phyloP scores from a whole-genome alignment of 208 protist species.

The Vickermania ingenoplastis region DNA sequence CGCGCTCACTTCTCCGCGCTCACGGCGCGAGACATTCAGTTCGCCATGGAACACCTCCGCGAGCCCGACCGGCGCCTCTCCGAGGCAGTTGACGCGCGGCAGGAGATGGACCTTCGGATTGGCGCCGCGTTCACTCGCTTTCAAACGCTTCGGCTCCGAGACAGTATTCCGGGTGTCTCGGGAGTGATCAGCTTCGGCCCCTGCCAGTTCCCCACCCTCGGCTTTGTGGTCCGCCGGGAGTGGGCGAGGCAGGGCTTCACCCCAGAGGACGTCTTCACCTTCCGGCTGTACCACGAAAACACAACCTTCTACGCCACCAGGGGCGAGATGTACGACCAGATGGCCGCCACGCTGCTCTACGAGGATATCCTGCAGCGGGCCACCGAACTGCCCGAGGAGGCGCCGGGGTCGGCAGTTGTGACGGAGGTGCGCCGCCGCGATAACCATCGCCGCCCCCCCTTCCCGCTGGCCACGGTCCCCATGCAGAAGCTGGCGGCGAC shows the following conservation, averaged over 20 bases:
- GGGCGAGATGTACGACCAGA: slow-evolving; percentile 63
- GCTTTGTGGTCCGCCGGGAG: slow-evolving; percentile 87
- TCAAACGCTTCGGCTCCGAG: slow-evolving; percentile 76
- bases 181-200: slow-evolving; percentile 89
- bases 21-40: slow-evolving; percentile 73
- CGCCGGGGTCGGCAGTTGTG: slow-evolving; percentile 25
- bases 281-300: slow-evolving; percentile 41
- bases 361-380: slow-evolving; percentile 42
- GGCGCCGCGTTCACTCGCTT: slow-evolving; percentile 94
- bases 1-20: slow-evolving; percentile 90
- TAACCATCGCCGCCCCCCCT: slow-evolving; percentile 63
- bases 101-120: slow-evolving; percentile 95
- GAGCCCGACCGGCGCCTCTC: slow-evolving; percentile 82
- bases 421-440: slow-evolving; percentile 70
- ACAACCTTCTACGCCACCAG: slow-evolving; percentile 47
- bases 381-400: slow-evolving; percentile 6
- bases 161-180: slow-evolving; percentile 54
- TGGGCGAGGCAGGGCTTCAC: slow-evolving; percentile 84
- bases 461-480: slow-evolving; percentile 97
- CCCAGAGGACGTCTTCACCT: slow-evolving; percentile 64
- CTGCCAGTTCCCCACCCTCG: slow-evolving; percentile 94
- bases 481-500: slow-evolving; percentile 93
- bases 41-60: slow-evolving; percentile 74
- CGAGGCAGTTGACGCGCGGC: slow-evolving; percentile 90
- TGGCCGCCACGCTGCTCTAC: slow-evolving; percentile 59